phyloP scores from a whole-genome alignment of 148 eudicot species.

The Diospyros kaki region DNA sequence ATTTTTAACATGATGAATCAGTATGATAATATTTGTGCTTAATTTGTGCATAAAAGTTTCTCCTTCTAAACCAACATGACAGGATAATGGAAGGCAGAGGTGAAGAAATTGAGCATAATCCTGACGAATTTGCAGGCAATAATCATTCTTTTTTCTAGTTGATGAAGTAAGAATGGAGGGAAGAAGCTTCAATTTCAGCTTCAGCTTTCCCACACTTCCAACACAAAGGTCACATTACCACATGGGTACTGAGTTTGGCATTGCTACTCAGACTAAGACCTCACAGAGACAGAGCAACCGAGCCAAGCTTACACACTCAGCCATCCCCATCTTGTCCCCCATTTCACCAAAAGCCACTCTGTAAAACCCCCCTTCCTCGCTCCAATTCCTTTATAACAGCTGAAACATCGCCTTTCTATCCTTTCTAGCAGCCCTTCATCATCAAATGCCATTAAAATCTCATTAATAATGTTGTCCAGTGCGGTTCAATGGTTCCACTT shows the following conservation, averaged over 20 bases:
- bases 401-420: too few relatives aligned
- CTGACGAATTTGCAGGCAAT: not conserved
- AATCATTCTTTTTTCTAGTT: not conserved
- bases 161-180: not conserved
- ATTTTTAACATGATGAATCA: too few relatives aligned
- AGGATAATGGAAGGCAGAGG: not conserved
- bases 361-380: not conserved
- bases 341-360: not conserved
- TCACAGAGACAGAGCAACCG: not conserved
- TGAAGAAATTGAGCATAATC: not conserved
- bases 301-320: not conserved
- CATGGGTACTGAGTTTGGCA: not conserved
- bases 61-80: too few relatives aligned
- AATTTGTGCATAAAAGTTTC: too few relatives aligned
- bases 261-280: slow-evolving; percentile 1
- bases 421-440: not conserved
- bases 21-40: too few relatives aligned
- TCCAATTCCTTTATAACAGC: not conserved
- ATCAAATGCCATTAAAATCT: not conserved
- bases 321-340: slow-evolving; percentile 1
- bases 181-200: not conserved
- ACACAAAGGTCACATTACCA: slow-evolving; percentile 10
- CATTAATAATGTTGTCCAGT: not conserved
- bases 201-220: not conserved
- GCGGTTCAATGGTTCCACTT: not conserved